A percentile compares a stretch with the other conserved stretches of the same genome.
These are phyloP conservation scores for Gracilaria domingensis DNA, from an alignment of 23 red algal species.

Conservation along the genomic window DNA sequence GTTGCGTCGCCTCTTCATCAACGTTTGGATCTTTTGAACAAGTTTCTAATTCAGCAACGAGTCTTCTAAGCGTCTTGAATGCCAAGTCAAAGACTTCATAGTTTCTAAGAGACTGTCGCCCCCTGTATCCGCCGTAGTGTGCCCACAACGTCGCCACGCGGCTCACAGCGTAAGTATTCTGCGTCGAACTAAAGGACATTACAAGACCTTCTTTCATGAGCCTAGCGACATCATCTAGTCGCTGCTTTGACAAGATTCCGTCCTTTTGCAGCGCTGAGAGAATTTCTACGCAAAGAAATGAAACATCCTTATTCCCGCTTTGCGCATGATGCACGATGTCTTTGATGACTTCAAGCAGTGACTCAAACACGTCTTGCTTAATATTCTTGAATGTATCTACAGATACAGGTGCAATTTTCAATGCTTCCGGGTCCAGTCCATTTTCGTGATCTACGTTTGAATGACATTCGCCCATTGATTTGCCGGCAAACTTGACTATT, in stretches of 20 bases:
- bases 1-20: conserved; percentile 51
- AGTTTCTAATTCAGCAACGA: not conserved
- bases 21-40: conserved; percentile 16
- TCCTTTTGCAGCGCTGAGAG: conserved; percentile 59
- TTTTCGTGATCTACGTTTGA: not conserved
- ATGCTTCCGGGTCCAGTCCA: not conserved
- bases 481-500: conserved; percentile 20
- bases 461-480: not conserved
- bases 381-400: conserved; percentile 30
- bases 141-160: conserved; percentile 53
- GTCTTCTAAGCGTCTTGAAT: conserved; percentile 30
- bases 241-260: conserved; percentile 35
- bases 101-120: conserved; percentile 15
- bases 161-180: conserved; percentile 2
- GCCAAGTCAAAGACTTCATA: conserved; percentile 32
- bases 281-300: conserved; percentile 52
- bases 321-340: conserved; percentile 11
- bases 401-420: conserved; percentile 23
- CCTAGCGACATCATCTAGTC: conserved; percentile 25
- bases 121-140: conserved; percentile 60
- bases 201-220: conserved; percentile 35
- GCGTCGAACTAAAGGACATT: not conserved
- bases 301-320: conserved; percentile 29
- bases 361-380: conserved; percentile 62
- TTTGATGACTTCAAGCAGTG: conserved; percentile 45